These are phyloP conservation scores for Cercospora janseana DNA, from an alignment of 2,329 filamentous ascomycete genomes.

Conservation along the genomic window DNA sequence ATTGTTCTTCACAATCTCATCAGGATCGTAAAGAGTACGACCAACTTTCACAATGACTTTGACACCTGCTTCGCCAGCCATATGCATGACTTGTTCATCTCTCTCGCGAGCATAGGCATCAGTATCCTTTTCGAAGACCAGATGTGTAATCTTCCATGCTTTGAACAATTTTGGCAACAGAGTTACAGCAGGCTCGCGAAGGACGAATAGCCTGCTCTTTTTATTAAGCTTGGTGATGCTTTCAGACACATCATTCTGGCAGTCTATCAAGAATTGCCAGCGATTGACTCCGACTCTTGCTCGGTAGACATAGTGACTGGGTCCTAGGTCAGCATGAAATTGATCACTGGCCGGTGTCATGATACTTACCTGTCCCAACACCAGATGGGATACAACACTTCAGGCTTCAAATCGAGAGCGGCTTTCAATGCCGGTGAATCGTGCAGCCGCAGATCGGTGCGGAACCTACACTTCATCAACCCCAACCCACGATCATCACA, in stretches of 20 bases:
- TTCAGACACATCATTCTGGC: slow-evolving; percentile 66
- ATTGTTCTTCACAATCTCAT: slow-evolving; percentile 65
- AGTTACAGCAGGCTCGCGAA: slow-evolving; percentile 70
- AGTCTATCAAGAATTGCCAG: slow-evolving; percentile 75
- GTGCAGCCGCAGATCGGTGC: slow-evolving; percentile 73
- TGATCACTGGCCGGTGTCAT: not conserved
- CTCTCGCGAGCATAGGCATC: slow-evolving; percentile 68
- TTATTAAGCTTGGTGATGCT: slow-evolving; percentile 68
- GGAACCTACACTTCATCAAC: slow-evolving; percentile 46
- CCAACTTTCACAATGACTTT: slow-evolving; percentile 64
- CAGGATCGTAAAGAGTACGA: slow-evolving; percentile 71
- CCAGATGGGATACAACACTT: slow-evolving; percentile 72
- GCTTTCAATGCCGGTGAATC: slow-evolving; percentile 72
- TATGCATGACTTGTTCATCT: slow-evolving; percentile 57
- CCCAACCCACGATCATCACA: not conserved
- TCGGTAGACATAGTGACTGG: slow-evolving; percentile 73
- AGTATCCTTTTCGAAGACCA: slow-evolving; percentile 77
- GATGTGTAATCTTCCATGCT: slow-evolving; percentile 69
- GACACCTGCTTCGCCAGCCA: slow-evolving; percentile 65
- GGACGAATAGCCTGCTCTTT: slow-evolving; percentile 68
- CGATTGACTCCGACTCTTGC: slow-evolving; percentile 68
- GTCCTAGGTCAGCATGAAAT: not conserved
- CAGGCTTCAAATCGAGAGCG: slow-evolving; percentile 68
- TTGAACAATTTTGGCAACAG: slow-evolving; percentile 71
- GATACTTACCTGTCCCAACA: slow-evolving; percentile 49